Conservation (phyloP, 495 filamentous ascomycete species). For the Lasiosphaeria ovina region DNA sequence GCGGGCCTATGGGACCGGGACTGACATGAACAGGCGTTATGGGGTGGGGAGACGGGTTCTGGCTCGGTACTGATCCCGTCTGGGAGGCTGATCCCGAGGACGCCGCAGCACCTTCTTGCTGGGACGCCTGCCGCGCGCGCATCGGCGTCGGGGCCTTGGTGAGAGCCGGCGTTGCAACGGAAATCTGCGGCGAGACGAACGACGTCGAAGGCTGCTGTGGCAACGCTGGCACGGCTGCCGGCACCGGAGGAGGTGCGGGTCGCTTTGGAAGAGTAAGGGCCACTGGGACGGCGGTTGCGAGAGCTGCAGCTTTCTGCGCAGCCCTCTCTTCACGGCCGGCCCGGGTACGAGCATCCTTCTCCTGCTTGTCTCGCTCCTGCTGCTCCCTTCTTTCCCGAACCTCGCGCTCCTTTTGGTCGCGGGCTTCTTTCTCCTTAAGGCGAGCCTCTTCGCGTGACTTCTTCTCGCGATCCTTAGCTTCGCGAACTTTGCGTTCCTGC, state of each 20-base stretch:
- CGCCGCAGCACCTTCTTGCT: conserved; percentile 72
- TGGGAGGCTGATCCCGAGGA: conserved; percentile 58
- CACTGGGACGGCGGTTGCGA: conserved; percentile 33
- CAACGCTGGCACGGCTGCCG: conserved; percentile 51
- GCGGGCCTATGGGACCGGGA: conserved; percentile 50
- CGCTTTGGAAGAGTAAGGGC: conserved; percentile 52
- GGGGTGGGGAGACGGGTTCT: conserved; percentile 64
- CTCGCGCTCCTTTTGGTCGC: conserved; percentile 64
- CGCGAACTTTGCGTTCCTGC: conserved; percentile 74
- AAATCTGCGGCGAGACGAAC: conserved; percentile 73
- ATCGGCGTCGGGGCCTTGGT: conserved; percentile 81
- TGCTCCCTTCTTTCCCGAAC: conserved; percentile 55
- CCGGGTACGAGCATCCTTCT: conserved; percentile 43
- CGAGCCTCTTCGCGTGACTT: conserved; percentile 69
- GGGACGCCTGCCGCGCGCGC: conserved; percentile 72
- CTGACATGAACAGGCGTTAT: conserved; percentile 56
- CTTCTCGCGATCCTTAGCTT: conserved; percentile 81
- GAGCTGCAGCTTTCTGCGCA: conserved; percentile 38
- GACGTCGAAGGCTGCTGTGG: conserved; percentile 40
- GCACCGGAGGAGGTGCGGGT: conserved; percentile 49
- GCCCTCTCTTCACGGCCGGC: conserved; percentile 33
- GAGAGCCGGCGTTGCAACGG: conserved; percentile 73
- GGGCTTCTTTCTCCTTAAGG: conserved; percentile 67
- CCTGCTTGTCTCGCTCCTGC: conserved; percentile 57
- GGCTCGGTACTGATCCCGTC: conserved; percentile 52